Base-by-base conservation (phyloP, 2,329 filamentous ascomycete species). In the Diaporthe ampelina region DNA sequence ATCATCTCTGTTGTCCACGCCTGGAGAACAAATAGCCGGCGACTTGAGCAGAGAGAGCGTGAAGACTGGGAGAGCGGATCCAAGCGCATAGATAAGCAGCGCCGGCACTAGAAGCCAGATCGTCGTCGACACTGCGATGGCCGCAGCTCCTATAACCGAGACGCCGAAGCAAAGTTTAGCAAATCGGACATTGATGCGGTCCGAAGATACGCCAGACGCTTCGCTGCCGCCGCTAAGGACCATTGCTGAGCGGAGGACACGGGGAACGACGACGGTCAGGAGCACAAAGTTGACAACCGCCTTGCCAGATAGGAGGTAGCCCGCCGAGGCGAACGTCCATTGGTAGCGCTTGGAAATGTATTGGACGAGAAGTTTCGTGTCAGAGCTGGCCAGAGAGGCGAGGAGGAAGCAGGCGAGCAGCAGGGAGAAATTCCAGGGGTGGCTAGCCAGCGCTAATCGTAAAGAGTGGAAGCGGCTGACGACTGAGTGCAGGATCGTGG, bases 301-400 rank as follows among this genome's bases (percentile, higher is more conserved):
- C 75, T 88, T 88, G 4, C 79, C 82, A 0, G 86, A 87, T 11
- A 88, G 79, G 3, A 88, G 80, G 70, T 88, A 88, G 8, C 87
- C 87, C 0, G 86, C 85, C 0, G 82, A 82, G 2, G 85, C 82
- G 74, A 88, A 87, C 0, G 80, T 82, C 86, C 86, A 88, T 26
- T 78, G 70, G 54, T 87, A 88, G 0, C 86, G 82, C 75, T 84
- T 87, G 0, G 87, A 88, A 76, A 88, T 88, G 76, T 88, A 88
- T 73, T 88, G 86, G 1, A 86, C 82, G 9, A 88, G 81, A 0
- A 88, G 82, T 73, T 87, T 88, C 21, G 86, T 88, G 75, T 88
- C 87, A 29, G 86, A 86, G 78, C 85, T 87, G 8, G 86, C 87
- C 21, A 88, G 82, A 17, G 86, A 85, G 1, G 86, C 85, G 73